phyloP scores from a whole-genome alignment of 805 yeast genomes.

The Suhomyces prunicola region DNA sequence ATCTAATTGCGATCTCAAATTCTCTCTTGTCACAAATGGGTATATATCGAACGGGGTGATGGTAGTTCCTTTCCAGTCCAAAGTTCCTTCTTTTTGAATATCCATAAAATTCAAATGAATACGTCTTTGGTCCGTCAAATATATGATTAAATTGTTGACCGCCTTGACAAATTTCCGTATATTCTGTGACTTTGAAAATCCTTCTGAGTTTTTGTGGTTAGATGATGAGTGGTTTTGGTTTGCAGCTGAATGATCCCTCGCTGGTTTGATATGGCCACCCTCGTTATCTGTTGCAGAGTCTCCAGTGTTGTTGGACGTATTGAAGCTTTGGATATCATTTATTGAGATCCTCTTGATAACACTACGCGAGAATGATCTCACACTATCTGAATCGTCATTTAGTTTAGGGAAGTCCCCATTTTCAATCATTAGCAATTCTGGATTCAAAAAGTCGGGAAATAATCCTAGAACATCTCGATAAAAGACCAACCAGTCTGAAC shows the following conservation, averaged over 20 bases:
- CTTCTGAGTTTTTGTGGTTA: slow-evolving; percentile 1
- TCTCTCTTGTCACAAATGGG: slow-evolving; percentile 21
- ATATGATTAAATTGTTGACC: slow-evolving; percentile 43
- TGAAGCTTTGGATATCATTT: slow-evolving; percentile 15
- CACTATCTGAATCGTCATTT: slow-evolving; percentile 10
- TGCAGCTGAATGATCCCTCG: neutral
- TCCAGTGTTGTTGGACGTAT: slow-evolving; percentile 8
- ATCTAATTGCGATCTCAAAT: slow-evolving; percentile 19
- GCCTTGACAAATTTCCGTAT: slow-evolving; percentile 30
- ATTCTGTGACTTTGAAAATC: slow-evolving; percentile 17
- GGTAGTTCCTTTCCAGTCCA: slow-evolving; percentile 46
- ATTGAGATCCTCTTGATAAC: slow-evolving; percentile 17
- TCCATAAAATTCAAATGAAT: slow-evolving; percentile 40
- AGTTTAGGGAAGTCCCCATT: slow-evolving; percentile 5
- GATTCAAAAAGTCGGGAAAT: slow-evolving; percentile 39
- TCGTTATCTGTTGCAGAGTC: slow-evolving; percentile 16
- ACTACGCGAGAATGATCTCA: slow-evolving; percentile 12
- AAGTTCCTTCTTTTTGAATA: slow-evolving; percentile 20
- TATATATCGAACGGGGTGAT: slow-evolving; percentile 44
- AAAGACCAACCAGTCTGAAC: slow-evolving; percentile 41
- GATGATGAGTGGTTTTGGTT: neutral
- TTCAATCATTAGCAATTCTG: slow-evolving; percentile 12
- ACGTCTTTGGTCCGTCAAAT: slow-evolving; percentile 52
- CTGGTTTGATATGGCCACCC: neutral
- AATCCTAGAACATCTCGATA: slow-evolving; percentile 31